phyloP scores from a whole-genome alignment of 306 rosid species.

The Rubus parviflorus region DNA sequence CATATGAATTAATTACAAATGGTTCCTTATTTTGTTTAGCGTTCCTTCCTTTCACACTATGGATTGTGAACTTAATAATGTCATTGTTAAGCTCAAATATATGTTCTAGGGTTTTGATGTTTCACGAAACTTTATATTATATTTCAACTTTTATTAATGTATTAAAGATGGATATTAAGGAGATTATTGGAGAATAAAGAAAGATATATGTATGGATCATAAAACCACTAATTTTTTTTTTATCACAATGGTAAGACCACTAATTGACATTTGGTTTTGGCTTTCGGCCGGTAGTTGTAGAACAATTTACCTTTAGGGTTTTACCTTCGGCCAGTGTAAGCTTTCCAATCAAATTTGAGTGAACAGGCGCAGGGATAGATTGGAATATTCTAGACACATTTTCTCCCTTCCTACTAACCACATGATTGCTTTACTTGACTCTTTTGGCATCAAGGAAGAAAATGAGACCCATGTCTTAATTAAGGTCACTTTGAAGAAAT shows the following conservation, averaged over 20 bases:
- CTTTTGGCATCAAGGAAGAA: constrained; percentile 4
- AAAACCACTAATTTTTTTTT: no score
- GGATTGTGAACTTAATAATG: no score
- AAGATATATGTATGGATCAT: no score
- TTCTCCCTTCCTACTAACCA: constrained; percentile 30
- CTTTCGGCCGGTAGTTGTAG: not conserved
- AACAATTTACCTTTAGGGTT: not conserved
- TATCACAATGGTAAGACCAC: not conserved
- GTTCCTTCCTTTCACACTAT: no score
- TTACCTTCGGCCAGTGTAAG: no score
- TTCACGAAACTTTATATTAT: no score
- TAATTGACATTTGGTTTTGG: not conserved
- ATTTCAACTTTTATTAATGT: no score
- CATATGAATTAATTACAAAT: not conserved
- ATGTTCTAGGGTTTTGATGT: no score
- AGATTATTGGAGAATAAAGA: no score
- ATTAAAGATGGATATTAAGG: no score
- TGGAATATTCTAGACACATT: constrained; percentile 38
- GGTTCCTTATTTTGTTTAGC: not conserved
- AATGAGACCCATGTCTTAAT: not conserved
- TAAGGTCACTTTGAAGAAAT: not conserved
- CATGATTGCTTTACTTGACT: constrained; percentile 45
- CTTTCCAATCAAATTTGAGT: not conserved
- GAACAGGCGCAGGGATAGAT: not conserved
- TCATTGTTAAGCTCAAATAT: no score